phyloP scores from a whole-genome alignment of 2,329 filamentous ascomycete genomes.

The Byssothecium circinans region DNA sequence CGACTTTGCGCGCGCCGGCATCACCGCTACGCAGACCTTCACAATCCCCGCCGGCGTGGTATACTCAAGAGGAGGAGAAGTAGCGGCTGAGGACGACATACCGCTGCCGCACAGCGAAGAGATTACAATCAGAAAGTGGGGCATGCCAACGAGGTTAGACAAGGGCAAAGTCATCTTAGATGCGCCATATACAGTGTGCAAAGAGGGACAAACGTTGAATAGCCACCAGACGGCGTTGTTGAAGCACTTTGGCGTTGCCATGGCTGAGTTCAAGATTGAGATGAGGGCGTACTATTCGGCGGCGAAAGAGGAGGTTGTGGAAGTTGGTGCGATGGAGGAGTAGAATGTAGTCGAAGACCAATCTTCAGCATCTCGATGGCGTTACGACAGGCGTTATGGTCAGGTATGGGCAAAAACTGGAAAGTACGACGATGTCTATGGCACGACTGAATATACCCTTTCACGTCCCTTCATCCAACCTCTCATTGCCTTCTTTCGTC shows the following conservation, averaged over 20 bases:
- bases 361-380: conserved; percentile 1
- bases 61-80: conserved; percentile 75
- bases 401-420: not conserved
- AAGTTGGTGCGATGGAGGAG: conserved; percentile 54
- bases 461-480: not conserved
- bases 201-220: conserved; percentile 81
- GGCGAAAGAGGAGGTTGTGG: conserved; percentile 48
- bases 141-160: conserved; percentile 84
- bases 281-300: conserved; percentile 64
- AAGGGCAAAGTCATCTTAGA: conserved; percentile 85
- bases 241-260: conserved; percentile 89
- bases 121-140: conserved; percentile 84
- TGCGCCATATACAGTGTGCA: conserved; percentile 74
- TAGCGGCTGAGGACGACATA: conserved; percentile 79
- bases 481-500: conserved; percentile 1
- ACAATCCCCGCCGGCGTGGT: conserved; percentile 81
- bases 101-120: conserved; percentile 86
- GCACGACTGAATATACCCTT: conserved; percentile 2
- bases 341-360: conserved; percentile 19
- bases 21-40: conserved; percentile 72
- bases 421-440: not conserved
- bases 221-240: conserved; percentile 89
- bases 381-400: not conserved
- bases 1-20: conserved; percentile 90
- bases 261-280: conserved; percentile 86